Percentiles rank a stretch among this genome's conserved stretches.
These are phyloP conservation scores for Leccinum olivaceopallidum DNA, from an alignment of 768 basidiomycete genomes.

Conservation along the genomic window DNA sequence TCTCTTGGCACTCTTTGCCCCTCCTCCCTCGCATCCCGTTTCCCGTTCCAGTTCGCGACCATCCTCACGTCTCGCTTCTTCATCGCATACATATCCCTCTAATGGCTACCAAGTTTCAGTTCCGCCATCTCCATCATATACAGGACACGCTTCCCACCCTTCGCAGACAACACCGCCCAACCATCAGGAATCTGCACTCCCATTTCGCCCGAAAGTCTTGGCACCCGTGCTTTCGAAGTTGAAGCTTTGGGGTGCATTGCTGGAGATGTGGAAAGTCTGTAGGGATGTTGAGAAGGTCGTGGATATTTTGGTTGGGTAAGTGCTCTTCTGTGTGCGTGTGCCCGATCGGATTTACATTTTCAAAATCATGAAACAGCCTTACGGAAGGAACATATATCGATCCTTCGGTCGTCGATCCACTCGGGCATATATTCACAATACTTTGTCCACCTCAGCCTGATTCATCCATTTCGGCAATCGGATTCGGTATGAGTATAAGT, in stretches of 20 bases:
- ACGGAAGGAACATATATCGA: conserved; percentile 28
- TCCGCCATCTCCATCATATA: conserved; percentile 12
- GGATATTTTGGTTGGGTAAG: conserved; percentile 28
- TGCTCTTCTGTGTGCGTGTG: not conserved
- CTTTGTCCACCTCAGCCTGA: conserved; percentile 17
- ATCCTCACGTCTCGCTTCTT: conserved; percentile 24
- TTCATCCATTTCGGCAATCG: conserved; percentile 1
- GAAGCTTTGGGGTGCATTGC: conserved; percentile 24
- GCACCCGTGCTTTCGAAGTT: conserved; percentile 21
- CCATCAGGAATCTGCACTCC: conserved; percentile 6
- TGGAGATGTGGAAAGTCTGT: conserved; percentile 30
- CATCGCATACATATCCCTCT: conserved; percentile 8
- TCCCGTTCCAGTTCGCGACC: conserved; percentile 20
- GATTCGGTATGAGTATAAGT: conserved; percentile 9
- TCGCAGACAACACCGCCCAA: conserved; percentile 6
- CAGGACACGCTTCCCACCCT: conserved; percentile 7
- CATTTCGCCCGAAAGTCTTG: conserved; percentile 19
- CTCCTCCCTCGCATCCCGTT: not conserved
- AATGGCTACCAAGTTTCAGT: conserved; percentile 7
- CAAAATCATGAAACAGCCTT: conserved; percentile 18
- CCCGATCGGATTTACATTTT: not conserved
- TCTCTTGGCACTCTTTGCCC: conserved; percentile 23
- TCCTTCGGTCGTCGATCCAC: conserved; percentile 26
- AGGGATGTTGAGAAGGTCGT: conserved; percentile 25
- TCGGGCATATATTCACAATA: conserved; percentile 30